Evolutionary conservation across 176 grass and related monocot species (phyloP).

Genomic region (Bothriochloa decipiens): DNA sequence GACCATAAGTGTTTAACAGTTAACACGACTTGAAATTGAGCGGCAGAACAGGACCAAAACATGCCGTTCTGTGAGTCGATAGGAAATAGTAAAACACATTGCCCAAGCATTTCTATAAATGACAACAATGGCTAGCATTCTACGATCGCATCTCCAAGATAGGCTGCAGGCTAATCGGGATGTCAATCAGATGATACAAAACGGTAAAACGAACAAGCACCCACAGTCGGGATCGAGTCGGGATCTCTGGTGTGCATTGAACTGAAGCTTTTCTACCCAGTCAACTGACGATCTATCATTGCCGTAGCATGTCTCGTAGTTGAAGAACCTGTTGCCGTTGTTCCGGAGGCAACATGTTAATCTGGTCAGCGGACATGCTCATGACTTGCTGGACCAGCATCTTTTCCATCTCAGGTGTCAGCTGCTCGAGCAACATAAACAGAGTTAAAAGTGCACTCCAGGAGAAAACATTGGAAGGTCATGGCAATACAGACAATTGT

Average conservation of each 20-base stretch:
- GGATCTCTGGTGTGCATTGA: background rate
- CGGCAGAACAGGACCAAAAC: background rate
- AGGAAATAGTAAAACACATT: background rate
- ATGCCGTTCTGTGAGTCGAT: background rate
- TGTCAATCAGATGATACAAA: constrained; percentile 17
- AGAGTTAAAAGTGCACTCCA: constrained; percentile 27
- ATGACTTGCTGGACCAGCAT: constrained; percentile 89
- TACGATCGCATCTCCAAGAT: constrained; percentile 14
- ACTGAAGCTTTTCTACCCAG: background rate
- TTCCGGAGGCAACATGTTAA: constrained; percentile 85
- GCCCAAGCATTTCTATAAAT: background rate
- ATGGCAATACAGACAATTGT: background rate
- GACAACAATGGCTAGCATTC: constrained; percentile 1
- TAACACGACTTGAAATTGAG: constrained; percentile 7
- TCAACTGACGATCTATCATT: constrained; percentile 23
- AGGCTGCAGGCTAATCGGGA: background rate
- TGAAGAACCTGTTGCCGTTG: constrained; percentile 97
- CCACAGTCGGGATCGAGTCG: background rate
- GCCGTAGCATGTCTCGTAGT: constrained; percentile 82
- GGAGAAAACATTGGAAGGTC: background rate
- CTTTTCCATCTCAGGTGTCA: constrained; percentile 92
- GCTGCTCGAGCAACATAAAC: constrained; percentile 52
- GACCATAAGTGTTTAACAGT: too few relatives aligned
- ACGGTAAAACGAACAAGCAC: background rate
- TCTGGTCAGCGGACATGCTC: constrained; percentile 85